phyloP scores from a whole-genome alignment of 805 yeast species.

The Lipomyces sp. region DNA sequence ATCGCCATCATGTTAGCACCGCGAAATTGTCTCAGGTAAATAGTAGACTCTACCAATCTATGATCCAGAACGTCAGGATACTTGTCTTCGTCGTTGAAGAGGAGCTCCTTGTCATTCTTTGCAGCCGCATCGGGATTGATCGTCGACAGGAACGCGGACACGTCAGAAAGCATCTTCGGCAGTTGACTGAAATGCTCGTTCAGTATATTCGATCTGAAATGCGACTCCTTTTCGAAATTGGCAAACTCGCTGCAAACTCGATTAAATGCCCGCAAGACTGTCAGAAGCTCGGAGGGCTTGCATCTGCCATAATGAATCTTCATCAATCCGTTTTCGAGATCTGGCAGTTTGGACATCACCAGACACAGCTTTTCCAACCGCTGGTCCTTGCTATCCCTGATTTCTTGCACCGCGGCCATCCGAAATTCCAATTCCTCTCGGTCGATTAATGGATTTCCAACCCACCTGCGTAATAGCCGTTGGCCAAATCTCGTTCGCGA shows the following conservation, averaged over 20 bases:
- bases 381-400: conserved; percentile 31
- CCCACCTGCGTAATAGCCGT: conserved; percentile 67
- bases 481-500: conserved; percentile 77
- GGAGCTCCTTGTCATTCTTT: conserved; percentile 30
- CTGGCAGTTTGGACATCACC: conserved; percentile 44
- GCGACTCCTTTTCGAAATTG: conserved; percentile 29
- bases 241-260: conserved; percentile 33
- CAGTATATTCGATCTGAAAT: conserved; percentile 42
- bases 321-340: conserved; percentile 56
- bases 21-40: conserved; percentile 26
- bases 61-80: conserved; percentile 45
- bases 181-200: conserved; percentile 42
- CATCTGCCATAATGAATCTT: conserved; percentile 57
- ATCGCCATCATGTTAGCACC: conserved; percentile 36
- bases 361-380: conserved; percentile 34
- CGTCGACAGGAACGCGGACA: conserved; percentile 33
- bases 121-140: conserved; percentile 33
- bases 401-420: conserved; percentile 55
- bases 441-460: conserved; percentile 64
- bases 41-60: conserved; percentile 38
- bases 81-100: conserved; percentile 34
- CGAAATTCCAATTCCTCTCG: conserved; percentile 57
- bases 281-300: conserved; percentile 57
- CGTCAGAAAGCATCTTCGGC: conserved; percentile 36
- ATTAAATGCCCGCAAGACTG: conserved; percentile 48